Percentiles rank a stretch among this genome's conserved stretches.
Evolutionary conservation across 2,329 filamentous ascomycete genomes (phyloP).

Genomic region (Harringtonia aguacate): DNA sequence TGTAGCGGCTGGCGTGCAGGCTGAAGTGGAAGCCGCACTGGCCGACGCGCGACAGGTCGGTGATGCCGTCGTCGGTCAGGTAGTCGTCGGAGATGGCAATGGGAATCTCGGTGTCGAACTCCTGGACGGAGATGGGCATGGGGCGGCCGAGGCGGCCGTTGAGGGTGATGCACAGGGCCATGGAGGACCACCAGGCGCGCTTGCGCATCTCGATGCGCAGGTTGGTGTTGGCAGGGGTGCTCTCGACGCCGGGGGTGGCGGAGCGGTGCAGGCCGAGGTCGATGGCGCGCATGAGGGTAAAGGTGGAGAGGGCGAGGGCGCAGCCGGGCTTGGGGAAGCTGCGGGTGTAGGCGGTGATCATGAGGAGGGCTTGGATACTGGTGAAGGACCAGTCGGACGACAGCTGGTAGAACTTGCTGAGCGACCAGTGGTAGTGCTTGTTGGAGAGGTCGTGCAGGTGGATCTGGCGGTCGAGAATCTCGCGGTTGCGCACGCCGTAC

Average conservation of each 20-base stretch:
- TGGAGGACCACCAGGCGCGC: slow-evolving; percentile 64
- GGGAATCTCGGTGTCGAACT: slow-evolving; percentile 71
- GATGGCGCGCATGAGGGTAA: slow-evolving; percentile 57
- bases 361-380: slow-evolving; percentile 60
- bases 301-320: slow-evolving; percentile 56
- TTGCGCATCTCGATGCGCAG: slow-evolving; percentile 68
- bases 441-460: slow-evolving; percentile 57
- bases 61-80: slow-evolving; percentile 52
- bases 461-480: slow-evolving; percentile 40
- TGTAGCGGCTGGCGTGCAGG: slow-evolving; percentile 53
- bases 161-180: slow-evolving; percentile 56
- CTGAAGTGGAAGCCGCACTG: slow-evolving; percentile 58
- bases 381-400: slow-evolving; percentile 49
- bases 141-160: slow-evolving; percentile 68
- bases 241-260: no score
- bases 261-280: slow-evolving; percentile 68
- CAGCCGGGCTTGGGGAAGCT: slow-evolving; percentile 71
- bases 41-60: slow-evolving; percentile 37
- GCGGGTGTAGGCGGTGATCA: slow-evolving; percentile 63
- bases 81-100: slow-evolving; percentile 61
- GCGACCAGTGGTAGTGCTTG: slow-evolving; percentile 66
- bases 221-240: slow-evolving; percentile 31
- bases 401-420: slow-evolving; percentile 59
- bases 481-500: slow-evolving; percentile 58
- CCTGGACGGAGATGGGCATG: slow-evolving; percentile 61